Base-by-base conservation (phyloP, 2,329 filamentous ascomycete genomes). In the Colletotrichum melonis region DNA sequence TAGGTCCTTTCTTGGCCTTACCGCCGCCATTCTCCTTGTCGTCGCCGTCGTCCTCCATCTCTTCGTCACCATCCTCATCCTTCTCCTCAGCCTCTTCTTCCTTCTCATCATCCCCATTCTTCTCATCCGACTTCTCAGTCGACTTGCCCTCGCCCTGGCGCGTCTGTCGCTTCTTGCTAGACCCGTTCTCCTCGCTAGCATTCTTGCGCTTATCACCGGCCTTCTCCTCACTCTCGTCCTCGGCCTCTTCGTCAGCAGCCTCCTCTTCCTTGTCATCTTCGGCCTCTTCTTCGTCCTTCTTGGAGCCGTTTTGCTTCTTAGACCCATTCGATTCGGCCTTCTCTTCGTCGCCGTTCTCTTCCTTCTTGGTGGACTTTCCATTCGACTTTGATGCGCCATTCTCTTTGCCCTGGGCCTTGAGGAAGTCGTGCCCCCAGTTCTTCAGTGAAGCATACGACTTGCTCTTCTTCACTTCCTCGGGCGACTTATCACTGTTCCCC, bases 361-460 rank as follows among this genome's bases (percentile, higher is more conserved):
- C 6, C 4, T 24, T 58, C 38, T 70, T 54, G 19, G 62, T n/a
- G 1, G 67, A 49, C 60, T 65, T 65, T n/a, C 52, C 68, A 1
- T 57, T 57, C n/a, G 28, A 30, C 30, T 72, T 69, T 19, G 52
- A 28, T 3, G 28, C 38, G 24, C 56, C 14, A 55, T 77, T 59
- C n/a, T 76, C 72, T 7, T 73, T 65, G 1, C 75, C 75, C 1
- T 77, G 74, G 2, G 81, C 81, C 77, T 89, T 89, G 72, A 88
- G 79, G 24, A 85, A 80, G 78, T 90, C 88, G 75, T 90, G 88
- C 0, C 88, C 87, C 89, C 89, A 91, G 72, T 92, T 92, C 84
- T 91, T 91, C 75, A 92, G 81, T 5, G 87, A 90, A 32, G 87
- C 89, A 60, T 92, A 91, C 0, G 84, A 87, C 75, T 87, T 87